Conservation (phyloP, 306 rosid genomes). For the Pachyrhizus erosus region DNA sequence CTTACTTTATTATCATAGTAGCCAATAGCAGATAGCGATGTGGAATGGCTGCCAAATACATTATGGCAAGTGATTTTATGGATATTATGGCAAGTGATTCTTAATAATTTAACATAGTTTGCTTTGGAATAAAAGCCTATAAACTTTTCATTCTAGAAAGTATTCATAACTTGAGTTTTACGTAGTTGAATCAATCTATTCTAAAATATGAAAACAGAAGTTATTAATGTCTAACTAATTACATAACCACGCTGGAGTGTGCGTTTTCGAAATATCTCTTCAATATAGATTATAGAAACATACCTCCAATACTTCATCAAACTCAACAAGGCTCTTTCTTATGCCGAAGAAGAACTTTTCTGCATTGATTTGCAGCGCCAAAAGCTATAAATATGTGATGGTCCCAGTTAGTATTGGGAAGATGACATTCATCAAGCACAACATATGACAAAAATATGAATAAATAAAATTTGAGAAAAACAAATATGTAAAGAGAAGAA, state of each 20-base stretch:
- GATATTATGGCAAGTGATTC: neutral
- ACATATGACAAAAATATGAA: constrained; percentile 13
- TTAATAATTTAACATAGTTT: constrained; percentile 22
- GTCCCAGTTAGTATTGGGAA: constrained; percentile 44
- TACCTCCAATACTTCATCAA: constrained; percentile 99
- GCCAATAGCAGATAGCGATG: too few relatives aligned
- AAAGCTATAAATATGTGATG: constrained; percentile 58
- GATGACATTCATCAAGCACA: constrained; percentile 35
- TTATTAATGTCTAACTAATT: constrained; percentile 33
- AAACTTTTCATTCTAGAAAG: constrained; percentile 14
- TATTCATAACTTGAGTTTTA: constrained; percentile 13
- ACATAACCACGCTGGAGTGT: neutral
- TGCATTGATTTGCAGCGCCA: constrained; percentile 91
- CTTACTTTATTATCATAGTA: too few relatives aligned
- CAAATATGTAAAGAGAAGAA: constrained; percentile 19
- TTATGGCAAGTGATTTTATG: too few relatives aligned
- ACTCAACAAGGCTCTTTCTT: constrained; percentile 93
- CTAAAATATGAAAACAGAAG: constrained; percentile 23
- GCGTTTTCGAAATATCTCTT: constrained; percentile 12
- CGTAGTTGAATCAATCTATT: constrained; percentile 26
- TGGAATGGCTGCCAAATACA: too few relatives aligned
- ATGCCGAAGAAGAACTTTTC: constrained; percentile 89
- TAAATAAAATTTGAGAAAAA: constrained; percentile 34
- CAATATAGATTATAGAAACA: constrained; percentile 37
- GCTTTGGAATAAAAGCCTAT: constrained; percentile 1